Conservation (phyloP, 1,284 basidiomycete species). For the Pholiota adiposa region DNA sequence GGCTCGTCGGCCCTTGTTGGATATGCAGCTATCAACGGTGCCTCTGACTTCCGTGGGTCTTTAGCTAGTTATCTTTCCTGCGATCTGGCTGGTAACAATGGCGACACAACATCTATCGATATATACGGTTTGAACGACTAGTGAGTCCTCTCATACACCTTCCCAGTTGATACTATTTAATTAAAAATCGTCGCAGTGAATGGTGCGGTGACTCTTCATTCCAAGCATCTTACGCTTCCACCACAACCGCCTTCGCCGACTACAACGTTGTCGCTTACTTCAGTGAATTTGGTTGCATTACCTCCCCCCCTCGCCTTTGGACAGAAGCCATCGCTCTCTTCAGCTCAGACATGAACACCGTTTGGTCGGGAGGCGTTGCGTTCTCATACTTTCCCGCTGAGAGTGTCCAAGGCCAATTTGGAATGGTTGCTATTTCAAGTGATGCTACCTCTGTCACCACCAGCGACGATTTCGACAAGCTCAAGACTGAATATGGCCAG, state of each 20-base stretch:
- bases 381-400: slow-evolving; percentile 86
- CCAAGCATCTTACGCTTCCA: slow-evolving; percentile 55
- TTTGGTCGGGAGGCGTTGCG: slow-evolving; percentile 89
- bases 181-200: slow-evolving; percentile 46
- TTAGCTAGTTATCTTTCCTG: slow-evolving; percentile 86
- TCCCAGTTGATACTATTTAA: slow-evolving; percentile 1
- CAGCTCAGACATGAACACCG: slow-evolving; percentile 70
- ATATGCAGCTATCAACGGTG: slow-evolving; percentile 86
- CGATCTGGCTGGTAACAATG: slow-evolving; percentile 56
- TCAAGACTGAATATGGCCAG: slow-evolving; percentile 64
- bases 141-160: slow-evolving; percentile 47
- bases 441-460: slow-evolving; percentile 66
- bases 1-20: slow-evolving; percentile 74
- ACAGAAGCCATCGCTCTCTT: slow-evolving; percentile 81
- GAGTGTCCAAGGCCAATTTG: slow-evolving; percentile 72
- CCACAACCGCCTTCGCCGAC: slow-evolving; percentile 59
- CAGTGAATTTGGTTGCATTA: slow-evolving; percentile 87
- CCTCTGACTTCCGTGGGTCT: slow-evolving; percentile 64
- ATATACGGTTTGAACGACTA: slow-evolving; percentile 85
- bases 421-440: slow-evolving; percentile 77
- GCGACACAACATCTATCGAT: slow-evolving; percentile 74
- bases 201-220: slow-evolving; percentile 82
- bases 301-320: slow-evolving; percentile 71
- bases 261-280: slow-evolving; percentile 88
- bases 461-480: slow-evolving; percentile 69